Evolutionary conservation across 208 protist genomes (phyloP), one percentile per base, ranked within the genome.

Genomic region (Porcisia deanei): DNA sequence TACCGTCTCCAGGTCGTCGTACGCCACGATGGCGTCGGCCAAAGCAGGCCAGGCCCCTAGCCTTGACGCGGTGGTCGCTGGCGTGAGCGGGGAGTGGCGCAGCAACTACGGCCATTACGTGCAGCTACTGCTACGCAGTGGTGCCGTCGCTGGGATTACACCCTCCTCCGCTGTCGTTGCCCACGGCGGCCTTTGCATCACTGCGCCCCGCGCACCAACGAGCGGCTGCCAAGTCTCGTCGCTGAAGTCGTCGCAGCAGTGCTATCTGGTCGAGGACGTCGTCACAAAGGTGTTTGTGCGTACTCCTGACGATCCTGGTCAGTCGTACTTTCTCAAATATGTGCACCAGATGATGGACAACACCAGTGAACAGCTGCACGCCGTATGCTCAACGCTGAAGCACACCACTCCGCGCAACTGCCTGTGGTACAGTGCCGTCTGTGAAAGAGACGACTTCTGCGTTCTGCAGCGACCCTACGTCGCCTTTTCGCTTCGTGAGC

Each of bases 271-370:
- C 20, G 80, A 76, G 39, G 86, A 94, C 64, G 85, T 94, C 9
- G 91, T 96, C 41, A 74, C 86, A 2, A 96, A 96, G 77, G 83
- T 96, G 41, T 94, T 96, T 73, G 85, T 91, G 43, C 87, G 85
- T 41, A 82, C 78, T 30, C 63, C 70, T 12, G 84, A 83, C 43
- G 82, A 87, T 55, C 75, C 41, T 7, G 65, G 60, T 18, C 84
- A 95, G 81, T 70, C 75, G 18, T 70, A 86, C 68, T 73, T 91
- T 22, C 52, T 96, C 45, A 77, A 85, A 25, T 81, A 70, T 18
- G 79, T 91, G 1, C 71, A 61, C 20, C 39, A 67, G 52, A 73
- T 86, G 55, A 83, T 91, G 77, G 20, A 22, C 37, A 72, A 67
- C 47, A 63, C 87, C n/a, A 63, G 66, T 3, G 80, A 91, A 73